These are phyloP conservation scores for Colletotrichum siamense DNA, from an alignment of 2,329 filamentous ascomycete species.

Conservation along the genomic window DNA sequence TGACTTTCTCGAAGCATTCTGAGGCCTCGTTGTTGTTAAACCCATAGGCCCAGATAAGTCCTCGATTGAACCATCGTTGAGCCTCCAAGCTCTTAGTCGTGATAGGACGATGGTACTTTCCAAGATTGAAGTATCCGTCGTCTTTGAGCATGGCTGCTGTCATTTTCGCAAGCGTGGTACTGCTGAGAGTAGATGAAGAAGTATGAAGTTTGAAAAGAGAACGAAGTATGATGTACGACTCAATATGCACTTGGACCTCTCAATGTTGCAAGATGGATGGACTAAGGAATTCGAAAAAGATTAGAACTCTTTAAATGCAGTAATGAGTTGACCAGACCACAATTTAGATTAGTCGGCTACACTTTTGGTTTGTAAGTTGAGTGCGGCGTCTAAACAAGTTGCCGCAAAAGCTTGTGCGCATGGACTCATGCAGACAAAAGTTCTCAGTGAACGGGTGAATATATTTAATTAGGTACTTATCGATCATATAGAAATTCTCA, in stretches of 20 bases:
- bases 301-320: neutral
- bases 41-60: conserved; percentile 62
- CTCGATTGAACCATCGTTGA: conserved; percentile 64
- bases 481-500: rapidly evolving
- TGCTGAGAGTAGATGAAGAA: neutral
- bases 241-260: neutral
- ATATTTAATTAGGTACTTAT: neutral
- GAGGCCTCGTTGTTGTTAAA: conserved; percentile 66
- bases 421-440: neutral
- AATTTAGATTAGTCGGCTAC: neutral
- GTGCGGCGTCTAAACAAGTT: neutral
- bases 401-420: neutral
- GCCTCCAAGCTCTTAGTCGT: conserved; percentile 47
- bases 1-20: conserved; percentile 52
- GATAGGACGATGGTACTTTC: conserved; percentile 48
- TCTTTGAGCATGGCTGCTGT: neutral
- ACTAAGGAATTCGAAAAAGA: neutral
- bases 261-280: neutral
- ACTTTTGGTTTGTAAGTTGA: neutral
- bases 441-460: neutral
- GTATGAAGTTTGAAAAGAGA: neutral
- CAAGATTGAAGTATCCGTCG: conserved; percentile 44
- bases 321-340: neutral
- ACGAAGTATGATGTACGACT: neutral
- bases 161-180: neutral